Base-by-base conservation (phyloP, 306 rosid genomes). In the Dicorynia guianensis region DNA sequence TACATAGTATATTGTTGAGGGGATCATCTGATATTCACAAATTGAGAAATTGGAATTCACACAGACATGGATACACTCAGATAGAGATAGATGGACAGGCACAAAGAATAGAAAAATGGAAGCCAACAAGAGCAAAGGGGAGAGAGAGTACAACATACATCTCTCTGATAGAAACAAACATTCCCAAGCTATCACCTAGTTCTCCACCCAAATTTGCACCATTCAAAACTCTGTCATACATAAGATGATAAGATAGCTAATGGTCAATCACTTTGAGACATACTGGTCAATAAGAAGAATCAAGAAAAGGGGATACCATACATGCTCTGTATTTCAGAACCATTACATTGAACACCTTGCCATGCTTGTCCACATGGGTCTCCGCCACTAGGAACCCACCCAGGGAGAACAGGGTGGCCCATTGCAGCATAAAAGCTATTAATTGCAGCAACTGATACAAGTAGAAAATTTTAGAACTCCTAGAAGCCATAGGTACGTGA, bases 351-450 rank as follows among this genome's bases (percentile, higher is more conserved):
- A 72, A 96, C 82, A 43, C 99, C 99, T 82, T 96, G 99, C 99
- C 99, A 96, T 19, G 81, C 89, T 68, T 96, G 85, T 57, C 99
- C 99, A 18, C 99, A 96, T 4, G 99, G 99, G 84, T 96, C 99
- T 79, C 97, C 98, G 5, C 87, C 99, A 82, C 72, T 79, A 12
- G 89, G 35, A 75, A 87, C 87, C 99, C 99, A 96, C 75, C 93
- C 91, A 35, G 98, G 99, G 56, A 96, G 85, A 80, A 38, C 73
- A 80, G 99, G 99, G 53, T 79, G 80, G 71, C 97, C 96, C 76
- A 90, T 66, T 12, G 99, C 67, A 52, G 78, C 83, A 82, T 90
- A 77, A 47, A 96, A 87, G 83, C 81, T 86, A 81, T 89, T 92
- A 55, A 96, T 87, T 7, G 98, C 99, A 86, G 93, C 90, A 86